Evolutionary conservation across 78 protist species (phyloP).

Genomic region (Dictyostelium capitatum): DNA sequence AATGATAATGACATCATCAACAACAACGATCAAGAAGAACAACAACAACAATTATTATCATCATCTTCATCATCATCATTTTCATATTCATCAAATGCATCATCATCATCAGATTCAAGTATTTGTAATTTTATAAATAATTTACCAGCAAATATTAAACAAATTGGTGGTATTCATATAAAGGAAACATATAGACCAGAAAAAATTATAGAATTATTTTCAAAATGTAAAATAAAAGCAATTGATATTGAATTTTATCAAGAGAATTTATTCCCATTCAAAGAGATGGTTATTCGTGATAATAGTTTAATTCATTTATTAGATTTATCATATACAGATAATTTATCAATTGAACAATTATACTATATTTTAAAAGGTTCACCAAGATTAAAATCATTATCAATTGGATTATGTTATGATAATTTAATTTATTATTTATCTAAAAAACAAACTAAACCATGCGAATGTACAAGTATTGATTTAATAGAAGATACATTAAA

Average conservation of each 20-base stretch:
- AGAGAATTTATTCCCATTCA: background rate
- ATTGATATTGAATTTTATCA: background rate
- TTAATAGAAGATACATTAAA: no score
- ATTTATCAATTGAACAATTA: background rate
- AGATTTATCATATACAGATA: background rate
- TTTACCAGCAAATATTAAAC: background rate
- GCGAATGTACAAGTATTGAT: background rate
- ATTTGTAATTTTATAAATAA: background rate
- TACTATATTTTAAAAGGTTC: background rate
- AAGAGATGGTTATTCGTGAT: background rate
- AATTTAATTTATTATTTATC: background rate
- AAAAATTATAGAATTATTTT: background rate
- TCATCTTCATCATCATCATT: background rate
- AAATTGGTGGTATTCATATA: background rate
- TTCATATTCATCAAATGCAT: background rate
- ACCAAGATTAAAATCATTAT: background rate
- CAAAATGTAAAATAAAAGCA: background rate
- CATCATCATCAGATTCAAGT: background rate
- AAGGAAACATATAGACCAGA: background rate
- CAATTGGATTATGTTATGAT: background rate
- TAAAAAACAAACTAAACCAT: background rate
- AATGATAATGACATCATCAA: background rate
- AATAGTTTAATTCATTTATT: background rate
- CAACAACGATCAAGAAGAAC: background rate
- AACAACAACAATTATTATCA: background rate